Conservation (phyloP, 306 rosid species). For the Fragaria iinumae region DNA sequence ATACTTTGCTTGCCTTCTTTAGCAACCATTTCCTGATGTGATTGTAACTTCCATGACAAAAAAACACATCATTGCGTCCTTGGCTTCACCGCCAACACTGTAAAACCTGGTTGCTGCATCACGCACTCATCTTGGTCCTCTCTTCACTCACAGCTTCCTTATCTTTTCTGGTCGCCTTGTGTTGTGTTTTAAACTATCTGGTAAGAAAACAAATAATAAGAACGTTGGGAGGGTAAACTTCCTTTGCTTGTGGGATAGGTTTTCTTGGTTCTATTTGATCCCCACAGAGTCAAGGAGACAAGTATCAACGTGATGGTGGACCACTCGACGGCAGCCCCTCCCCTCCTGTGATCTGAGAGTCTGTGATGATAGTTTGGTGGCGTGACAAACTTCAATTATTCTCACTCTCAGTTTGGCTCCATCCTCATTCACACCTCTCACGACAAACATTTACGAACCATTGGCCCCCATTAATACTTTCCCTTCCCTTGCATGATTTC, state of each 20-base stretch:
- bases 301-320: not conserved
- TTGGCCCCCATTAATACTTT: constrained; percentile 3
- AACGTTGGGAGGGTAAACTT: not conserved
- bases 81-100: not conserved
- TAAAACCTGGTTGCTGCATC: not conserved
- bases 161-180: not conserved
- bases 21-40: constrained; percentile 1
- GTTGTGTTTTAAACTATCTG: not conserved
- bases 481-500: constrained; percentile 10
- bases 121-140: not conserved
- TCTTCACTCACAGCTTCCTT: not conserved
- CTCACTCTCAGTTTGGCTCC: constrained; percentile 1
- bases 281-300: not conserved
- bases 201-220: not conserved
- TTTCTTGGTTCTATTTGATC: not conserved
- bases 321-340: constrained; percentile 4
- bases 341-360: not conserved
- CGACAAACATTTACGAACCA: constrained; percentile 22
- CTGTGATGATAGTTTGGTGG: constrained; percentile 15
- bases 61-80: not conserved
- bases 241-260: not conserved
- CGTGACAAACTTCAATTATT: constrained; percentile 34
- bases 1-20: not conserved
- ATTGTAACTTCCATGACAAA: not conserved
- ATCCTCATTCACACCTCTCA: constrained; percentile 26